phyloP scores from a whole-genome alignment of 768 basidiomycete genomes.

The Panus rudis region DNA sequence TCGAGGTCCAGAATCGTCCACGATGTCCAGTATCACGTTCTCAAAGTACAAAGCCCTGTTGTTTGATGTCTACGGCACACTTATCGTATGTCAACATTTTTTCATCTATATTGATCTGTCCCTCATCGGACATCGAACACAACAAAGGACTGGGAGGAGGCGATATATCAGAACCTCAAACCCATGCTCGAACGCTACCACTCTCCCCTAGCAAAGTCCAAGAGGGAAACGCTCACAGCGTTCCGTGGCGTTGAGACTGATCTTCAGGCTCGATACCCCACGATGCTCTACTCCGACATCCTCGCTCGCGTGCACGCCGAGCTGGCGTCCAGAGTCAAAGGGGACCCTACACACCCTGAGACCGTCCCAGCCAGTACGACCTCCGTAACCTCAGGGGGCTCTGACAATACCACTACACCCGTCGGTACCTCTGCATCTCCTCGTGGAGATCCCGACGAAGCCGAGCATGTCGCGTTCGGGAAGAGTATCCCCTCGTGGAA shows the following conservation, averaged over 20 bases:
- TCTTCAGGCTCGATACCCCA: constrained; percentile 50
- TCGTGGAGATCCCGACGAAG: background rate
- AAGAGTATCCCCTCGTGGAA: constrained; percentile 55
- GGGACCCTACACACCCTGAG: constrained; percentile 10
- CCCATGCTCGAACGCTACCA: constrained; percentile 34
- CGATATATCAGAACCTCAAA: constrained; percentile 47
- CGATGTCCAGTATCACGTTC: constrained; percentile 11
- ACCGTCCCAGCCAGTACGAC: constrained; percentile 2
- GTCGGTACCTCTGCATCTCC: constrained; percentile 13
- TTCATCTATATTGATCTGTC: background rate
- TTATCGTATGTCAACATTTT: constrained; percentile 39
- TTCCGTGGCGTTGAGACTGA: constrained; percentile 48
- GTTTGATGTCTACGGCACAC: constrained; percentile 75
- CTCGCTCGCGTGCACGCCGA: constrained; percentile 35
- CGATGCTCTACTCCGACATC: constrained; percentile 54
- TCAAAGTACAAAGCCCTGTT: constrained; percentile 41
- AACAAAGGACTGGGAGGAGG: constrained; percentile 67
- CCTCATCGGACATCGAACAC: background rate
- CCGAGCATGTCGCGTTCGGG: constrained; percentile 44
- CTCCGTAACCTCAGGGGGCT: constrained; percentile 30
- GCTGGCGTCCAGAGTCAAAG: constrained; percentile 27
- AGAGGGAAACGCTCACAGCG: constrained; percentile 43
- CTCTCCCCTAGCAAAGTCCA: constrained; percentile 38
- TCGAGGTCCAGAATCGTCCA: no score
- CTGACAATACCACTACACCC: constrained; percentile 3